A percentile compares a stretch with the other conserved stretches of the same genome.
phyloP scores from a whole-genome alignment of 257 asterid genomes.

The Penstemon barbatus region DNA sequence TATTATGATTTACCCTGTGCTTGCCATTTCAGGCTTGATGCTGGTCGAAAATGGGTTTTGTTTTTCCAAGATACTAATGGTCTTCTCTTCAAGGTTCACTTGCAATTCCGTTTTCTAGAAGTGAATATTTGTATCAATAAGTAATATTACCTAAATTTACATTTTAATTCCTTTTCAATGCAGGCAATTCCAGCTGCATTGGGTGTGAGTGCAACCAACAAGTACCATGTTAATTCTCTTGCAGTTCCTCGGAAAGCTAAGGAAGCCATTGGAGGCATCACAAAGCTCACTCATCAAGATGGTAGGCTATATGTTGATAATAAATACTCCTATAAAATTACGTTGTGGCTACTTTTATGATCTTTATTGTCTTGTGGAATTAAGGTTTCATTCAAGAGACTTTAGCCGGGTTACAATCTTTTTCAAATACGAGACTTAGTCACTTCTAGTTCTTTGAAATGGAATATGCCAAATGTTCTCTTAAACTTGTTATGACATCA shows the following conservation, averaged over 20 bases:
- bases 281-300: conserved; percentile 88
- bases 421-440: conserved; percentile 7
- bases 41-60: conserved; percentile 88
- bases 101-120: conserved; percentile 16
- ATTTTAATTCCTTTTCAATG: conserved; percentile 20
- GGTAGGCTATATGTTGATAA: conserved; percentile 39
- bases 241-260: conserved; percentile 99
- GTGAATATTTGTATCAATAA: conserved; percentile 3
- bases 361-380: conserved; percentile 9
- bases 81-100: conserved; percentile 86
- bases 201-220: conserved; percentile 86
- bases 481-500: no score
- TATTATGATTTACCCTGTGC: conserved; percentile 23
- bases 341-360: neutral
- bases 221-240: conserved; percentile 94
- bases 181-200: conserved; percentile 92
- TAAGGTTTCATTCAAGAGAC: neutral
- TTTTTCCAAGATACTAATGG: conserved; percentile 99
- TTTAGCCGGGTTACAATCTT: neutral
- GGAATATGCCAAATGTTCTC: no score
- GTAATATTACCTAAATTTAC: conserved; percentile 13
- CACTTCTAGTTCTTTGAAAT: neutral
- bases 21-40: conserved; percentile 58
- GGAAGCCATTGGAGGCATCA: conserved; percentile 98
- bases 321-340: conserved; percentile 17